Evolutionary conservation across 1,284 basidiomycete species (phyloP), one percentile per base, ranked within the genome.

Genomic region (Microbotryum lychnidis-dioicae): DNA sequence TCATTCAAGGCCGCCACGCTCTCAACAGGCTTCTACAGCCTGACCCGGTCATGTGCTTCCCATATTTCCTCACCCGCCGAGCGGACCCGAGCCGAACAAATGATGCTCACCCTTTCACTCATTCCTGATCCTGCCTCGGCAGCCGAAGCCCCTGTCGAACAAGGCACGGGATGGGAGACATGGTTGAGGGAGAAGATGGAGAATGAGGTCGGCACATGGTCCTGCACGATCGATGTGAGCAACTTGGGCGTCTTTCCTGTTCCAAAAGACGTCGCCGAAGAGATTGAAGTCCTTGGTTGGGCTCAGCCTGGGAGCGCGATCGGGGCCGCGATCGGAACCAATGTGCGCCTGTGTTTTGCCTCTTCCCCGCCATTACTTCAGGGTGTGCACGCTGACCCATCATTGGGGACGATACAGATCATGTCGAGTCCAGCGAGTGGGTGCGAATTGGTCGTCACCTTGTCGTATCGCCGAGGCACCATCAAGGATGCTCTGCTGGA

Each of bases 181-280:
- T 55, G 58, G 61, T 6, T 58, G 27, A 31, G 50, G 37, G 29
- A 47, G 37, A 16, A 49, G 48, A 16, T 58, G 16, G 25, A 20
- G 27, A 47, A 56, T 25, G 7, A 21, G 6, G 21, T 37, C 14
- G 37, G 12, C 16, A 42, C 37, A 37, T 55, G 6, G n/a, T 45
- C 45, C 31, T 49, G 54, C 4, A 53, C 50, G 23, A 58, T 67
- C 56, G 58, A 66, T 42, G 42, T 60, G 31, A 45, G 52, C 6
- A 62, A 62, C 31, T 27, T 64, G 2, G 62, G 62, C 7, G 52
- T 60, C 5, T 27, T 61, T 33, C 55, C 55, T 3, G 21, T 20
- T 25, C 47, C 48, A 2, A 53, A 59, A 10, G 63, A 58, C 23
- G 25, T 6, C n/a, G 61, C 58, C 4, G 48, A 47, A 4, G 55